Conservation (phyloP, 2,329 filamentous ascomycete genomes). For the Colletotrichum navitas region DNA sequence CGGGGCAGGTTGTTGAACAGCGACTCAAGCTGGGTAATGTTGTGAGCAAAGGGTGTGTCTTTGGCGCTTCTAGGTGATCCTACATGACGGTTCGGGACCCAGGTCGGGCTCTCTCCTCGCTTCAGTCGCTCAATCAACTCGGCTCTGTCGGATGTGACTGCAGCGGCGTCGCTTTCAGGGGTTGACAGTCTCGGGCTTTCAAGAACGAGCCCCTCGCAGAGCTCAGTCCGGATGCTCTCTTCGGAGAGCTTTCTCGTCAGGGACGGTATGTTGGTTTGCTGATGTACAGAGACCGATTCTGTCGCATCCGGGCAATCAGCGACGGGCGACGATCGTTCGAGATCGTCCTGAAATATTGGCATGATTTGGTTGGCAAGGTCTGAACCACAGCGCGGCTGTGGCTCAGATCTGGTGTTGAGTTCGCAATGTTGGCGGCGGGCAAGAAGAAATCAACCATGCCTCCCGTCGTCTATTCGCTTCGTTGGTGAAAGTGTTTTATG, state of each 20-base stretch:
- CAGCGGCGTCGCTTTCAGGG: slow-evolving; percentile 48
- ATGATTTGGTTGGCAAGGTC: slow-evolving; percentile 54
- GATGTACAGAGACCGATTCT: slow-evolving; percentile 1
- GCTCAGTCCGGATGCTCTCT: slow-evolving; percentile 71
- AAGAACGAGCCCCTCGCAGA: slow-evolving; percentile 69
- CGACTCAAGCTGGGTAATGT: slow-evolving; percentile 50
- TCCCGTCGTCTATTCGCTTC: slow-evolving; percentile 11
- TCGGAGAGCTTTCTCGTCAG: slow-evolving; percentile 62
- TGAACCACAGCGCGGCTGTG: slow-evolving; percentile 53
- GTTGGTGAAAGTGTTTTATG: not conserved
- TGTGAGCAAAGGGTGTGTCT: slow-evolving; percentile 15
- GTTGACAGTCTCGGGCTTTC: slow-evolving; percentile 54
- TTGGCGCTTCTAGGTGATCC: slow-evolving; percentile 42
- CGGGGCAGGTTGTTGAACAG: slow-evolving; percentile 53
- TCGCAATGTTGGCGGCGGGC: slow-evolving; percentile 37
- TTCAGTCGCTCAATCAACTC: slow-evolving; percentile 90
- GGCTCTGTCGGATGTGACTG: slow-evolving; percentile 71
- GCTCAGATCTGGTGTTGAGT: slow-evolving; percentile 38
- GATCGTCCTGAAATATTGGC: slow-evolving; percentile 70
- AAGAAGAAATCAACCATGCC: slow-evolving; percentile 28
- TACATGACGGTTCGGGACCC: slow-evolving; percentile 76
- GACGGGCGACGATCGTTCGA: slow-evolving; percentile 52
- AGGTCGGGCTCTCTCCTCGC: slow-evolving; percentile 79
- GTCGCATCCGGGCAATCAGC: slow-evolving; percentile 29
- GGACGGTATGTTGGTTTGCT: slow-evolving; percentile 18